Base-by-base conservation (phyloP, 306 rosid species). In the Astragalus membranaceus region DNA sequence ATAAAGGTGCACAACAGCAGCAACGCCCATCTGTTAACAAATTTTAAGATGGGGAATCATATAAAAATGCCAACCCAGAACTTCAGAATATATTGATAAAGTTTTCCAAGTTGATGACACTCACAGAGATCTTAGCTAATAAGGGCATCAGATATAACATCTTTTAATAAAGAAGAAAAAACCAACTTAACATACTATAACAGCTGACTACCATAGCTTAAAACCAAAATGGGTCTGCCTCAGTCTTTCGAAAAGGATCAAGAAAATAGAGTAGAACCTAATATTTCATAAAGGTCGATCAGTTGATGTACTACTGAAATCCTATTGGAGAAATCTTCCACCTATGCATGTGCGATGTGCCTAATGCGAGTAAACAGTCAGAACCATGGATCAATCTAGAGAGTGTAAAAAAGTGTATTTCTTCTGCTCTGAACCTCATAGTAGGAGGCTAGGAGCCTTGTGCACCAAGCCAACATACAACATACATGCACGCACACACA, bases 1-100 rank as follows among this genome's bases (percentile, higher is more conserved):
- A 77, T 95, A 89, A 55, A 95, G 86, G 81, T 95, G 99, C 72
- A 89, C 92, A 61, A 91, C 88, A 69, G 99, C 96, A 75, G 97
- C 97, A 73, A 95, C 69, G 64, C 97, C 97, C 97, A 95, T 95
- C 99, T 95, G 96, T 80, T 75, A 53, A 63, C 73, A 80, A 69
- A 79, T 32, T 73, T 67, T 14, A 53, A 66, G 74, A 80, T 64
- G 29, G 74, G 48, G 49, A 75, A 57, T 69, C 77, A 73, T 53
- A 57, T 65, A 37, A 72, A 62, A 36, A 17, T 9, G 16, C 36
- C 37, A 13, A 16, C 66, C 75, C 41, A 33, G 70, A 61, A 48
- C 68, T 12, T 57, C 61, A 16, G 16, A 61, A 51, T 56, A 36
- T 48, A 74, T 55, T 65, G 44, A 73, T 67, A 69, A 39, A 14